Evolutionary conservation across 2,329 filamentous ascomycete species (phyloP).

Genomic region (Stagonosporopsis rhizophila): DNA sequence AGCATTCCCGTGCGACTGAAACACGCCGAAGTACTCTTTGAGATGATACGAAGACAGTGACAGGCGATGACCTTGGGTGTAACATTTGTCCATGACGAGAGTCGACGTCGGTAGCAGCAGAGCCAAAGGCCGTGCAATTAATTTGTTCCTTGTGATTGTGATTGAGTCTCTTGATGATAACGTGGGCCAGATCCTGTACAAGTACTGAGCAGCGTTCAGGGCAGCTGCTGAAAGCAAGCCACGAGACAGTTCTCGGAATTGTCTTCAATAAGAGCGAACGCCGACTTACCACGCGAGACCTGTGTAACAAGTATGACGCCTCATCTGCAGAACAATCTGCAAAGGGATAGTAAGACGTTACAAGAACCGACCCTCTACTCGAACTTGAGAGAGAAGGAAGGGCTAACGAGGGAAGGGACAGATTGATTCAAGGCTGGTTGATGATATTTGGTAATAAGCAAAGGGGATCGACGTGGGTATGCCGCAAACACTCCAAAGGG

Average conservation of each 20-base stretch:
- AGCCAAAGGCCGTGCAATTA: background rate
- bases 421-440: background rate
- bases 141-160: background rate
- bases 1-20: conserved; percentile 2
- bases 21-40: conserved; percentile 3
- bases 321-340: conserved; percentile 9
- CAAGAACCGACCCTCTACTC: background rate
- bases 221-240: background rate
- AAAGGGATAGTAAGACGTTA: conserved; percentile 4
- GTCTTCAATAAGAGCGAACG: conserved; percentile 2
- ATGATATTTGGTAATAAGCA: background rate
- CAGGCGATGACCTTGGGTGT: background rate
- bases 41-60: background rate
- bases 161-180: too few relatives aligned
- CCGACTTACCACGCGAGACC: conserved; percentile 7
- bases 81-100: background rate
- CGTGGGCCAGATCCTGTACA: conserved; percentile 1
- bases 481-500: conserved; percentile 13
- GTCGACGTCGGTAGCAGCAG: background rate
- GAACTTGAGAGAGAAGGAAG: background rate
- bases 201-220: background rate
- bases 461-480: conserved; percentile 19
- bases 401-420: conserved; percentile 1
- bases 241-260: background rate
- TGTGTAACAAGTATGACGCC: conserved; percentile 2